A percentile compares a stretch with the other conserved stretches of the same genome.
Evolutionary conservation across 805 yeast genomes (phyloP).

Genomic region (Spathaspora gorwiae): DNA sequence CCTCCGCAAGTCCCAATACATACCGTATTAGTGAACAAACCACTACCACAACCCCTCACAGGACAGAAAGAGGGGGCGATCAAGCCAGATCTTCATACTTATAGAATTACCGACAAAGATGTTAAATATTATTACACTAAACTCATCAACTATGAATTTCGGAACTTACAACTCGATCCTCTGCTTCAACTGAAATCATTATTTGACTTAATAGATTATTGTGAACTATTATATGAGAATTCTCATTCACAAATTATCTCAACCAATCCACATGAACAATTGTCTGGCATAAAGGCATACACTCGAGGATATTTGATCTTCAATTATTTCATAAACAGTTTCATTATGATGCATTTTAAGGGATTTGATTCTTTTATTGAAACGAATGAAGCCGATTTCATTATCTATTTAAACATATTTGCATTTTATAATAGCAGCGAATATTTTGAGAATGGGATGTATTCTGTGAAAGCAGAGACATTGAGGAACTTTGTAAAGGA

Average conservation of each 20-base stretch:
- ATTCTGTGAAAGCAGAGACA: slow-evolving; percentile 16
- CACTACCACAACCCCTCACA: background rate
- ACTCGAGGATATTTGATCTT: slow-evolving; percentile 37
- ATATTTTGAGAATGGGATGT: slow-evolving; percentile 14
- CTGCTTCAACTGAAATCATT: slow-evolving; percentile 26
- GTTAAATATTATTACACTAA: slow-evolving; percentile 17
- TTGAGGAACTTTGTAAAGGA: slow-evolving; percentile 4
- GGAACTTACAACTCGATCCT: slow-evolving; percentile 32
- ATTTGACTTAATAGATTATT: slow-evolving; percentile 39
- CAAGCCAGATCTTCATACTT: background rate
- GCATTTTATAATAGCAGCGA: slow-evolving; percentile 34
- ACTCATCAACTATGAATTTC: slow-evolving; percentile 31
- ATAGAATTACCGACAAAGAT: slow-evolving; percentile 3
- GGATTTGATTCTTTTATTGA: slow-evolving; percentile 40
- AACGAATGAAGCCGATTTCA: slow-evolving; percentile 33
- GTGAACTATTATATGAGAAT: slow-evolving; percentile 34
- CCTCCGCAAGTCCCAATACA: slow-evolving; percentile 1
- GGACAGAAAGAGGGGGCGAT: background rate
- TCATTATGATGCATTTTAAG: slow-evolving; percentile 38
- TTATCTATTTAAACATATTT: slow-evolving; percentile 38
- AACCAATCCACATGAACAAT: background rate
- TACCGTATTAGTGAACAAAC: background rate
- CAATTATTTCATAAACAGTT: slow-evolving; percentile 39
- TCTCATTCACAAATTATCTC: background rate
- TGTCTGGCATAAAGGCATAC: slow-evolving; percentile 19